Conservation (phyloP, 2,329 filamentous ascomycete species). For the Spiromastix sp. region DNA sequence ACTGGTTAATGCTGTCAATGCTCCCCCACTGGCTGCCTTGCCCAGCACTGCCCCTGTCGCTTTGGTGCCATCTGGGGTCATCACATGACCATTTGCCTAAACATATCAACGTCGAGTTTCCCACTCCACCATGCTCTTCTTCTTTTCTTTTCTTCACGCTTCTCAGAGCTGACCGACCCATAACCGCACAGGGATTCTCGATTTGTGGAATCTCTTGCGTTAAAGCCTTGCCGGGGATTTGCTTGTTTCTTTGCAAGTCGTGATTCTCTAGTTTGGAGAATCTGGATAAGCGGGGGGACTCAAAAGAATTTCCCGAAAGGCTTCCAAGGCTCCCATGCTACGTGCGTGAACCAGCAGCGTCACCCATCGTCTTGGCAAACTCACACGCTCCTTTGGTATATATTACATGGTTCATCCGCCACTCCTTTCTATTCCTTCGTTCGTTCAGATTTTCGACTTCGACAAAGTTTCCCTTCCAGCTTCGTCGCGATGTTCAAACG, state of each 20-base stretch:
- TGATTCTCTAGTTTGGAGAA: slow-evolving; percentile 21
- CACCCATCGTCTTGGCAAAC: slow-evolving; percentile 25
- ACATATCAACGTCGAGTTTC: slow-evolving; percentile 29
- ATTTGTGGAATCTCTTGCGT: slow-evolving; percentile 37
- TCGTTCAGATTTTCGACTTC: slow-evolving; percentile 24
- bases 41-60: slow-evolving; percentile 1
- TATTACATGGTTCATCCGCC: slow-evolving; percentile 26
- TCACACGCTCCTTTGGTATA: slow-evolving; percentile 32
- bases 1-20: background rate
- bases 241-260: slow-evolving; percentile 16
- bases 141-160: slow-evolving; percentile 37
- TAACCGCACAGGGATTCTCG: slow-evolving; percentile 19
- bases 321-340: slow-evolving; percentile 48
- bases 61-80: slow-evolving; percentile 11
- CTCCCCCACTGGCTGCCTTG: slow-evolving; percentile 6
- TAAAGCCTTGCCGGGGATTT: slow-evolving; percentile 22
- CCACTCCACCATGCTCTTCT: slow-evolving; percentile 25
- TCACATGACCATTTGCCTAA: slow-evolving; percentile 12
- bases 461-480: slow-evolving; percentile 21
- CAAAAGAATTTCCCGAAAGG: slow-evolving; percentile 24
- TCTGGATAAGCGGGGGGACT: slow-evolving; percentile 14
- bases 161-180: slow-evolving; percentile 31
- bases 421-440: slow-evolving; percentile 35
- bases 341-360: slow-evolving; percentile 42
- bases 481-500: slow-evolving; percentile 75